Conservation (phyloP, 345 rosid genomes). For the Ceriops zippeliana region DNA sequence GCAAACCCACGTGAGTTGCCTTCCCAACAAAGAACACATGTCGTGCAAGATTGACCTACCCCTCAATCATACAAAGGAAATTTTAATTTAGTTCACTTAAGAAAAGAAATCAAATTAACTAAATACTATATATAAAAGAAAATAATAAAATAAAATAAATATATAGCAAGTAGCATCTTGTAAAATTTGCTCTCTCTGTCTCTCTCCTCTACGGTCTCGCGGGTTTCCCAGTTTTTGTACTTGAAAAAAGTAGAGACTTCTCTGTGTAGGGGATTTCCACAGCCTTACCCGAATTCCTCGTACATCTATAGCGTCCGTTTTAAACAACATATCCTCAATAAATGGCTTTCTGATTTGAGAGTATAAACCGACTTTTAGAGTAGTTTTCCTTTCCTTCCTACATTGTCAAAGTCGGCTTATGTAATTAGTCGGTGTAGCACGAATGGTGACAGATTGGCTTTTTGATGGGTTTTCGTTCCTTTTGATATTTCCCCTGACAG, state of each 20-base stretch:
- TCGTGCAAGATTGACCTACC: constrained; percentile 14
- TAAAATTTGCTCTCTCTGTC: not conserved
- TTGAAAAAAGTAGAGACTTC: constrained; percentile 16
- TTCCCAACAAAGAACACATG: constrained; percentile 15
- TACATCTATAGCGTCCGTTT: constrained; percentile 16
- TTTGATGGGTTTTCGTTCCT: constrained; percentile 2
- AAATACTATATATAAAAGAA: no score
- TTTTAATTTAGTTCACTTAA: no score
- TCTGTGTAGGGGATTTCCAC: constrained; percentile 15
- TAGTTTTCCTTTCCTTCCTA: no score
- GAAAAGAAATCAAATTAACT: no score
- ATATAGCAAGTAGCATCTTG: no score
- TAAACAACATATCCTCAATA: constrained; percentile 21
- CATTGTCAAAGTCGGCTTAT: no score
- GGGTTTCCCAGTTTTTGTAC: constrained; percentile 1
- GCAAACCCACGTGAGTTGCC: constrained; percentile 30
- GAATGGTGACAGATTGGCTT: not conserved
- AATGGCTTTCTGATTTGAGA: constrained; percentile 10
- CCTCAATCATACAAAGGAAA: constrained; percentile 2
- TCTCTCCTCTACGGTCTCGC: constrained; percentile 2
- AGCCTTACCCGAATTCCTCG: constrained; percentile 11
- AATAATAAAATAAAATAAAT: no score
- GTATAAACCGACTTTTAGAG: constrained; percentile 8
- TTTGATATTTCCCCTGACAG: not conserved
- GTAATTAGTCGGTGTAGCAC: no score